phyloP scores from a whole-genome alignment of 768 basidiomycete genomes.

The Boletus sensibilis region DNA sequence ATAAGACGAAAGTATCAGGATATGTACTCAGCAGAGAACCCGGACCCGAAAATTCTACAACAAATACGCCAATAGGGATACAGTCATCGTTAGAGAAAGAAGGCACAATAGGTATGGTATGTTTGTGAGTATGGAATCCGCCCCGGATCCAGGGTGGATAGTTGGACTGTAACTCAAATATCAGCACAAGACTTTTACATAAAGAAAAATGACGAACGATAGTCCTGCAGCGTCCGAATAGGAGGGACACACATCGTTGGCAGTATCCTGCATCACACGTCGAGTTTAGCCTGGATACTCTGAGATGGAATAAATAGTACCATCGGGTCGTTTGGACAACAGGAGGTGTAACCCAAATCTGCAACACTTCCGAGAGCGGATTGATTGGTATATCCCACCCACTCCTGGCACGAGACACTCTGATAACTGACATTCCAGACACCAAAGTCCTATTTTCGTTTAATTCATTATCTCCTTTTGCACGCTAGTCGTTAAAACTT shows the following conservation, averaged over 20 bases:
- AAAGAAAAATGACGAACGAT: constrained; percentile 43
- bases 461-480: background rate
- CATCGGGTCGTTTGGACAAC: constrained; percentile 71
- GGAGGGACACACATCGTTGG: constrained; percentile 60
- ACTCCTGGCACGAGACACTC: constrained; percentile 60
- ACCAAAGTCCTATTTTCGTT: constrained; percentile 65
- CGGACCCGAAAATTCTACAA: constrained; percentile 14
- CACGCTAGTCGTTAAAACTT: constrained; percentile 8
- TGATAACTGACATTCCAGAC: constrained; percentile 82
- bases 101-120: constrained; percentile 15
- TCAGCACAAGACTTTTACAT: constrained; percentile 2
- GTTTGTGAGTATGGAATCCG: constrained; percentile 11
- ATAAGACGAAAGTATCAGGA: background rate
- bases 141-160: constrained; percentile 25
- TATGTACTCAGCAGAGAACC: constrained; percentile 1
- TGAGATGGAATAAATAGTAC: constrained; percentile 34
- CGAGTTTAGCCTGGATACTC: constrained; percentile 1
- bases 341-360: constrained; percentile 54
- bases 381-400: constrained; percentile 59
- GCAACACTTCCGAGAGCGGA: constrained; percentile 69
- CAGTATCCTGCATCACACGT: constrained; percentile 35
- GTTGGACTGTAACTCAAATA: constrained; percentile 28
- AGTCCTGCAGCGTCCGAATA: constrained; percentile 66
- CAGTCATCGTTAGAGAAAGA: constrained; percentile 19
- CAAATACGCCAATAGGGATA: constrained; percentile 17